Conservation (phyloP, 768 basidiomycete genomes). For the Suillus luteus region DNA sequence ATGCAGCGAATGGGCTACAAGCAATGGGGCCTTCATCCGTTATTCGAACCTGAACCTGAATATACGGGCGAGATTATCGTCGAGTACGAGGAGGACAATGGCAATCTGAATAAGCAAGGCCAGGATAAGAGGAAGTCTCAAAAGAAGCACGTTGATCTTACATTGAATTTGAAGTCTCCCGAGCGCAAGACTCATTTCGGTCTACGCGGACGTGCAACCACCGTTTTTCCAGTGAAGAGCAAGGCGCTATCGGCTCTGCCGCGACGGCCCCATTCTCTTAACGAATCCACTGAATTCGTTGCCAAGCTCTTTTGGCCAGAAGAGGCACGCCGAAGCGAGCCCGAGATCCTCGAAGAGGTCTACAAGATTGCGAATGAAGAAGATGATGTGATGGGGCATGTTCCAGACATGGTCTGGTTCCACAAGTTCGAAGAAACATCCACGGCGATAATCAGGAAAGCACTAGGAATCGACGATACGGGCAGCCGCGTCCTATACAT, state of each 20-base stretch:
- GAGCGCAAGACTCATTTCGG: conserved; percentile 2
- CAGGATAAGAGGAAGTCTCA: background rate
- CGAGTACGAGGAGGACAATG: background rate
- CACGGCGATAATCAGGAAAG: background rate
- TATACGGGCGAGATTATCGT: background rate
- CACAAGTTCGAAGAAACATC: background rate
- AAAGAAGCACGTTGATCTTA: background rate
- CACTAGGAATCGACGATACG: background rate
- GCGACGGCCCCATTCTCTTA: background rate
- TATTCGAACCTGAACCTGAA: background rate
- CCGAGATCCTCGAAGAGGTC: background rate
- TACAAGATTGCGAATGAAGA: background rate
- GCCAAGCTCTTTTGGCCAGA: conserved; percentile 10
- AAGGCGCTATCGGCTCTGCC: background rate
- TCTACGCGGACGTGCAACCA: conserved; percentile 4
- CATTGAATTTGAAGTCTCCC: background rate
- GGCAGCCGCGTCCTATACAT: background rate
- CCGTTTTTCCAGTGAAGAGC: background rate
- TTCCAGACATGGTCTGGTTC: conserved; percentile 4
- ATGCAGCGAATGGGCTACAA: conserved; percentile 1
- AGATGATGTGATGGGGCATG: background rate
- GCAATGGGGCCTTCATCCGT: conserved; percentile 3
- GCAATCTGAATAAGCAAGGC: background rate
- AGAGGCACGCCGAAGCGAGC: conserved; percentile 1
- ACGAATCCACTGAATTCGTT: background rate